phyloP scores from a whole-genome alignment of 345 rosid species.

The Pistacia vera region DNA sequence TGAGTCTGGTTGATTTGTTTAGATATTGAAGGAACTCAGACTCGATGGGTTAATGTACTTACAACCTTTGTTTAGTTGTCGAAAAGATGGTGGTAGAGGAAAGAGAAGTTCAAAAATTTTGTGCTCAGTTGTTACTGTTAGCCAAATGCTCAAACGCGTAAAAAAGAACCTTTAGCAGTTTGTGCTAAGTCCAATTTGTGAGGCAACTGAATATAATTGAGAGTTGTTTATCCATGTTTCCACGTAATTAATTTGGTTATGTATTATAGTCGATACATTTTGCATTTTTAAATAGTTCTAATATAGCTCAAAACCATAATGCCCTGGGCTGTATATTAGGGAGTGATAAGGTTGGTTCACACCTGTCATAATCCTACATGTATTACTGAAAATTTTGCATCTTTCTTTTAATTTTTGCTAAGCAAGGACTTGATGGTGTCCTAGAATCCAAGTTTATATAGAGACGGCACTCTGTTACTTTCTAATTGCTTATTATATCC shows the following conservation, averaged over 20 bases:
- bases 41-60: not conserved
- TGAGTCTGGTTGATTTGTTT: not conserved
- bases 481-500: not conserved
- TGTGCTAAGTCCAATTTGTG: not conserved
- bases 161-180: not conserved
- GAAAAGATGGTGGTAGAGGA: not conserved
- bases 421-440: not conserved
- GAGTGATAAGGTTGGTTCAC: not conserved
- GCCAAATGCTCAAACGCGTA: no score
- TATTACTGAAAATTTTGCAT: not conserved
- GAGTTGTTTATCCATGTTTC: not conserved
- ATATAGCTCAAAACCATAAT: not conserved
- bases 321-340: not conserved
- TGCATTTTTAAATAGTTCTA: not conserved
- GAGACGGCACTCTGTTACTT: not conserved
- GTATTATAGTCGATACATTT: not conserved
- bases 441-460: not conserved
- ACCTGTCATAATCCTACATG: not conserved
- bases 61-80: not conserved
- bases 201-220: not conserved
- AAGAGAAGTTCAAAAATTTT: not conserved
- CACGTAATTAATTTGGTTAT: not conserved
- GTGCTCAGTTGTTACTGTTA: not conserved
- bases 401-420: not conserved
- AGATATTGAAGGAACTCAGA: slow-evolving; percentile 2